Conservation (phyloP, 768 basidiomycete species). For the Cyathus striatus region DNA sequence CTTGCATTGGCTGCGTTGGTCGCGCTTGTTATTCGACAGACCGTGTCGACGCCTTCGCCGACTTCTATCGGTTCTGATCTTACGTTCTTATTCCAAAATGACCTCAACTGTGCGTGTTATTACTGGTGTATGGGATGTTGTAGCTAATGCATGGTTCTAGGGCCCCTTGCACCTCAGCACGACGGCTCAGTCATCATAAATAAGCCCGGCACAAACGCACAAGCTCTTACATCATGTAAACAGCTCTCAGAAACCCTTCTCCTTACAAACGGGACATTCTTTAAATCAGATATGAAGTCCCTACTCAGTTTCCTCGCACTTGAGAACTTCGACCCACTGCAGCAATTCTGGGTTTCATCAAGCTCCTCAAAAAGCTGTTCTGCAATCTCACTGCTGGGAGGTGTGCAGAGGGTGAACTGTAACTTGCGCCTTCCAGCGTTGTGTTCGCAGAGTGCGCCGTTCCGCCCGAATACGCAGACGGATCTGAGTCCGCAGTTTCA, state of each 20-base stretch:
- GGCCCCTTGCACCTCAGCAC: slow-evolving; percentile 15
- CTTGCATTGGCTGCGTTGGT: not conserved
- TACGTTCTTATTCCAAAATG: slow-evolving; percentile 25
- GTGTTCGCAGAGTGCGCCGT: slow-evolving; percentile 24
- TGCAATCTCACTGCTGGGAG: slow-evolving; percentile 10
- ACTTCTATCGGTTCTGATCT: slow-evolving; percentile 15
- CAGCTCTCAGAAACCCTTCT: slow-evolving; percentile 16
- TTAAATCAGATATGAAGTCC: slow-evolving; percentile 10
- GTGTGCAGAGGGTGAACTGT: slow-evolving; percentile 11
- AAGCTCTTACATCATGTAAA: slow-evolving; percentile 11
- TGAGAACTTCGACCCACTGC: slow-evolving; percentile 1
- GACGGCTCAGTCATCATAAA: slow-evolving; percentile 12
- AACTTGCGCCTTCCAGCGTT: slow-evolving; percentile 14
- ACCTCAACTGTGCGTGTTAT: slow-evolving; percentile 25
- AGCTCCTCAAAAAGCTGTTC: slow-evolving; percentile 11
- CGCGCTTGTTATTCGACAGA: not conserved
- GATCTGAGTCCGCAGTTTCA: slow-evolving; percentile 16
- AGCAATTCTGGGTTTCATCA: slow-evolving; percentile 14
- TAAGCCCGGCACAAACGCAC: slow-evolving; percentile 7
- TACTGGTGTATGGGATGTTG: no score
- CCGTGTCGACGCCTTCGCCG: slow-evolving; percentile 9
- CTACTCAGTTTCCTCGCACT: slow-evolving; percentile 11
- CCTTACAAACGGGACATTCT: slow-evolving; percentile 12
- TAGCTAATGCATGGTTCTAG: no score
- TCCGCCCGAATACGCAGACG: slow-evolving; percentile 15